Percentiles rank a stretch among this genome's conserved stretches.
phyloP scores from a whole-genome alignment of 345 rosid species.

The Citrus glauca region DNA sequence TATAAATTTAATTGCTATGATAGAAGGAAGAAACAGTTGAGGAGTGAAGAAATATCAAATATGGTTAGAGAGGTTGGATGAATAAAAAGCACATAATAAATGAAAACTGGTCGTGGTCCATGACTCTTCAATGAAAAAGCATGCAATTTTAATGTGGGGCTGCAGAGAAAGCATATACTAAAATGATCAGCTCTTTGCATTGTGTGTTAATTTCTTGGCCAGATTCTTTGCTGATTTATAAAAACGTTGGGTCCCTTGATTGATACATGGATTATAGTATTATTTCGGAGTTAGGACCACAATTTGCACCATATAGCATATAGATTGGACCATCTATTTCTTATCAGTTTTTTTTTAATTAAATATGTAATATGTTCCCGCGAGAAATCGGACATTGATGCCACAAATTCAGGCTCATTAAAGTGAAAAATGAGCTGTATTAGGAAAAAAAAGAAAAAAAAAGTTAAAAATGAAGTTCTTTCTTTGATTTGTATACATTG shows the following conservation, averaged over 20 bases:
- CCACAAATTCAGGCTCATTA: constrained; percentile 11
- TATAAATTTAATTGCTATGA: background rate
- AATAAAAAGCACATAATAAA: constrained; percentile 11
- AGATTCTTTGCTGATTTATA: background rate
- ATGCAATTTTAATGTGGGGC: background rate
- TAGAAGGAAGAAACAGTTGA: background rate
- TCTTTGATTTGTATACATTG: too few relatives aligned
- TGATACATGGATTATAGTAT: background rate
- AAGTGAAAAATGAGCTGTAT: background rate
- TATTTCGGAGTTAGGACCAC: background rate
- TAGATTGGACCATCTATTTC: background rate
- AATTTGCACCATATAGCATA: background rate
- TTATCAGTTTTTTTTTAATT: too few relatives aligned
- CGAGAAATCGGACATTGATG: background rate
- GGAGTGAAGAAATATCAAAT: background rate
- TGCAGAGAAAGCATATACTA: background rate
- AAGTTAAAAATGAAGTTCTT: too few relatives aligned
- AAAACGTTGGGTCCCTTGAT: background rate
- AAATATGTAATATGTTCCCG: too few relatives aligned
- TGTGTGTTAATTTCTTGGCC: background rate
- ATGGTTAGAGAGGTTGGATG: constrained; percentile 15
- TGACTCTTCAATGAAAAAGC: background rate
- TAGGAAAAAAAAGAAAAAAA: too few relatives aligned
- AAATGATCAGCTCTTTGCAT: background rate
- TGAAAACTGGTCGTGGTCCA: constrained; percentile 18